Evolutionary conservation across 2,329 filamentous ascomycete genomes (phyloP), one percentile per base, ranked within the genome.

Genomic region (Venturiaceae sp.): DNA sequence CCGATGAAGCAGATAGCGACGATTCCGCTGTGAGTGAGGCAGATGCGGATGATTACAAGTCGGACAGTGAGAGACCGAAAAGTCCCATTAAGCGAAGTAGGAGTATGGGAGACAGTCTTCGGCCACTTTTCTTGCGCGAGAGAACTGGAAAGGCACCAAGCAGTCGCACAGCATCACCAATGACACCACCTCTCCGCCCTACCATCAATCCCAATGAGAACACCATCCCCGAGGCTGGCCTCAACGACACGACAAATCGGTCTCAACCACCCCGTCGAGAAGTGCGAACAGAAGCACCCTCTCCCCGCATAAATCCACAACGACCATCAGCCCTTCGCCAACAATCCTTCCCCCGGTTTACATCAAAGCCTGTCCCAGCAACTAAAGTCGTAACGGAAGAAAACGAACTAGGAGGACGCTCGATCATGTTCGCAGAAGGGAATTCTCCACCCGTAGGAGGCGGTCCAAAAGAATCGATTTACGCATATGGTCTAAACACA

Each of bases 361-460:
- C 85, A 0, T 91, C 86, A 55, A 83, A 83, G 5, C 83, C 88
- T 0, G 83, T 89, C 0, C 89, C 88, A 0, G 83, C 87, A 63
- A 85, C 88, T 1, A 81, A 79, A 61, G 80, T 90, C 23, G 82
- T 82, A 3, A 75, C 77, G 1, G 82, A 58, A 19, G 57, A 60
- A 23, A 39, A 9, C 60, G 87, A 86, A 59, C 83, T 80, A 1
- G 75, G 81, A 0, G 86, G 84, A 0, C 85, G 86, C 1, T 85
- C 80, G 1, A 91, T 95, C 62, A 88, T 88, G 81, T 95, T 94
- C 70, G 83, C 82, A 9, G 77, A 84, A 56, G 68, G 70, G 3
- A 66, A 65, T 14, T 58, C 62, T 19, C 19, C 66, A 65, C 55
- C 37, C 11, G 23, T 30, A 14, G 11, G 39, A n/a, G 55, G 39